Percentiles rank a stretch among this genome's conserved stretches.
Conservation (phyloP, 176 grass and related monocot genomes). For the barley (Hordeum vulgare) region MorexV3_pseudomolecules_assembly NC_058524.1:75176236-75176735, state of each 20-base stretch:
- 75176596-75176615: too few species aligned
- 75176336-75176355: neutral
- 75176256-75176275: neutral
- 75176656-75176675: too few species aligned
- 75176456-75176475: neutral
- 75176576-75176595: neutral
- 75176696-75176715: too few species aligned
- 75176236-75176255: neutral
- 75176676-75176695: too few species aligned
- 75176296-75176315: neutral
- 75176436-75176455: constrained; percentile 4
- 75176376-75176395: neutral
- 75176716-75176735: too few species aligned
- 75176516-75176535: neutral
- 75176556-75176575: neutral
- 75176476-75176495: neutral
- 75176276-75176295: neutral
- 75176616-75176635: too few species aligned
- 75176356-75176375: neutral
- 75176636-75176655: too few species aligned
- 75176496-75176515: neutral
- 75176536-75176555: neutral
- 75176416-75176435: neutral
- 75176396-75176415: neutral
- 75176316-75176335: neutral